phyloP scores from a whole-genome alignment of 352 stramenopile genomes.

The Phytophthora hybrid region DNA sequence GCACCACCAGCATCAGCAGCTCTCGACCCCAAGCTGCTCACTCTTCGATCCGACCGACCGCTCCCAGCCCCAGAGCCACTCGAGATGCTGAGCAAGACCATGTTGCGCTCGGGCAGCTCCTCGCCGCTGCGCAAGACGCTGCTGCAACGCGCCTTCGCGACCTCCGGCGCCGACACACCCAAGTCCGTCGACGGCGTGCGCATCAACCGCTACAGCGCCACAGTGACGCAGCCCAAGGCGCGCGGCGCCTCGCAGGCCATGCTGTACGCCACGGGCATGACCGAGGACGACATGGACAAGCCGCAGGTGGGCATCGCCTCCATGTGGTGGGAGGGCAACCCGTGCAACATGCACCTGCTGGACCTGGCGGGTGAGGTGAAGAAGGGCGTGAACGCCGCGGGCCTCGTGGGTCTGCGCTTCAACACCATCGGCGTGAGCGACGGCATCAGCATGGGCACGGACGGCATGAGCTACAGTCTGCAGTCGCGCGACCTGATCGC shows the following conservation, averaged over 20 bases:
- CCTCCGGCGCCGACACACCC: slow-evolving; percentile 13
- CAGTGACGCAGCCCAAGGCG: slow-evolving; percentile 95
- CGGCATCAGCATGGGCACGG: slow-evolving; percentile 97
- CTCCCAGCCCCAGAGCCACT: not conserved
- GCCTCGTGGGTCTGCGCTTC: slow-evolving; percentile 96
- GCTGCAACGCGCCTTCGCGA: slow-evolving; percentile 34
- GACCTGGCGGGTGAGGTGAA: slow-evolving; percentile 97
- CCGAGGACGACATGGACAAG: slow-evolving; percentile 95
- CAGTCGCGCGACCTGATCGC: slow-evolving; percentile 98
- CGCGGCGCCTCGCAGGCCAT: slow-evolving; percentile 98
- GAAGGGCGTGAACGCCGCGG: slow-evolving; percentile 91
- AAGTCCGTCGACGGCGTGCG: slow-evolving; percentile 34
- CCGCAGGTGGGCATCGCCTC: slow-evolving; percentile 96
- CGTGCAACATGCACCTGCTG: slow-evolving; percentile 99
- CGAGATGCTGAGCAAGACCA: slow-evolving; percentile 47
- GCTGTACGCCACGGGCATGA: slow-evolving; percentile 97
- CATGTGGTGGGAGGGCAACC: slow-evolving; percentile 99
- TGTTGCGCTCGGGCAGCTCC: slow-evolving; percentile 22
- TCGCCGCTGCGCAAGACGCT: slow-evolving; percentile 29
- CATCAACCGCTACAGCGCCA: slow-evolving; percentile 91
- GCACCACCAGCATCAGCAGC: slow-evolving; percentile 51
- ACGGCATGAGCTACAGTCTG: slow-evolving; percentile 96
- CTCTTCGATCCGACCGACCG: slow-evolving; percentile 18
- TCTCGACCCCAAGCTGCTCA: slow-evolving; percentile 1
- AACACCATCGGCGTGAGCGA: slow-evolving; percentile 99